Conservation (phyloP, 2,329 filamentous ascomycete species). For the Fusarium liriodendri region DNA sequence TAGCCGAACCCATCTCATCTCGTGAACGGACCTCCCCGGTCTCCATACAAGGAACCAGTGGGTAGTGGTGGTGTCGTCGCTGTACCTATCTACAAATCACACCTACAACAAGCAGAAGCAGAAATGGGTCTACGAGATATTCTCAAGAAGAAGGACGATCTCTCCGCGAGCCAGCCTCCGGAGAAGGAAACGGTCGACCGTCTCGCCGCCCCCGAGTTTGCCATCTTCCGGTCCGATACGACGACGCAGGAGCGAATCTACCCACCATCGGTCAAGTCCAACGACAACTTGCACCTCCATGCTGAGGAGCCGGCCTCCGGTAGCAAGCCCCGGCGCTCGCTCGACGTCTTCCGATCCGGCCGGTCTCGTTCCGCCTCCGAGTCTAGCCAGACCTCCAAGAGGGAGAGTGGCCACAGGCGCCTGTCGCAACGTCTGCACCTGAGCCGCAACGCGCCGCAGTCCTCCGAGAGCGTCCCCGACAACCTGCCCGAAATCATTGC, state of each 20-base stretch:
- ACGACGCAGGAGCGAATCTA: conserved; percentile 81
- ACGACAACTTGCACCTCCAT: conserved; percentile 48
- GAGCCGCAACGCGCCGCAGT: conserved; percentile 67
- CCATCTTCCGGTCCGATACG: conserved; percentile 87
- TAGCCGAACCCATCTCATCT: background rate
- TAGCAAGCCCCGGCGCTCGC: conserved; percentile 53
- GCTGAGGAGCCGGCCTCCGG: conserved; percentile 40
- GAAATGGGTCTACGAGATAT: conserved; percentile 64
- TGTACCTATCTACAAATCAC: background rate
- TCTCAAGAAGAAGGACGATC: conserved; percentile 64
- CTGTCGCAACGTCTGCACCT: conserved; percentile 80
- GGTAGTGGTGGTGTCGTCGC: background rate
- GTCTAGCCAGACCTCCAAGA: conserved; percentile 51
- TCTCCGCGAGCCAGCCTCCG: conserved; percentile 50
- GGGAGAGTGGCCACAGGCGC: conserved; percentile 53
- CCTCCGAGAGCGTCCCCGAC: conserved; percentile 81
- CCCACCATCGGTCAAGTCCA: conserved; percentile 63
- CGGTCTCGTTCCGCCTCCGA: conserved; percentile 63
- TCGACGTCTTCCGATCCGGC: conserved; percentile 58
- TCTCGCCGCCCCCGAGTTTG: conserved; percentile 73
- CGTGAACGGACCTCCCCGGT: conserved; percentile 4
- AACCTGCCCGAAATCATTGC: conserved; percentile 80
- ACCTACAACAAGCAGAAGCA: background rate
- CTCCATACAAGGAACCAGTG: background rate
- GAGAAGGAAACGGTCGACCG: conserved; percentile 52